Conservation (phyloP, 2,329 filamentous ascomycete species). For the Pyricularia grisea region DNA sequence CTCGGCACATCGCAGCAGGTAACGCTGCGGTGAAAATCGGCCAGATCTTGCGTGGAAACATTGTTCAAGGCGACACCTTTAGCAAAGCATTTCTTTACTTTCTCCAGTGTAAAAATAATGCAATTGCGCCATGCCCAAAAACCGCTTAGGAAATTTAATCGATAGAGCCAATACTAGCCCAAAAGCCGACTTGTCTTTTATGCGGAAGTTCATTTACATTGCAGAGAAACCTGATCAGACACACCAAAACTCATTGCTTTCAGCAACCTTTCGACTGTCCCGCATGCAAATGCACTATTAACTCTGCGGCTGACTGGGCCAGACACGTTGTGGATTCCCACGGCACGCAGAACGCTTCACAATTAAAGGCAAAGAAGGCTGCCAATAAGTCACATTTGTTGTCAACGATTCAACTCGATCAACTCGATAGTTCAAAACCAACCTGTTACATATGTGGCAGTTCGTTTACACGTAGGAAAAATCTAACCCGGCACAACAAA, state of each 20-base stretch:
- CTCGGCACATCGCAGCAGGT: background rate
- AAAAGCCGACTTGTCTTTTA: background rate
- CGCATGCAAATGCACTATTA: background rate
- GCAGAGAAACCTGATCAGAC: background rate
- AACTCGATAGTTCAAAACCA: background rate
- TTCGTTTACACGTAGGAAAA: background rate
- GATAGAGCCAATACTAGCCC: background rate
- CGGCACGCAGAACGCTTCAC: background rate
- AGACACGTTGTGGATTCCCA: background rate
- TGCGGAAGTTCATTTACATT: background rate
- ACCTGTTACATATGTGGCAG: background rate
- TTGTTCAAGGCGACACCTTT: background rate
- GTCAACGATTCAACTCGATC: background rate
- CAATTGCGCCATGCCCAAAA: background rate
- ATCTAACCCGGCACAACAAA: slow-evolving; percentile 1
- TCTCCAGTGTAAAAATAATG: background rate
- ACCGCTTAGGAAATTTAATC: background rate
- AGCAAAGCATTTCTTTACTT: background rate
- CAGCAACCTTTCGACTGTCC: background rate
- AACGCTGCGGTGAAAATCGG: background rate
- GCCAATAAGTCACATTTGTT: background rate
- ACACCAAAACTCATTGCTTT: background rate
- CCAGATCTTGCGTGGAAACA: background rate
- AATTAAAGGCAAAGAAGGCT: background rate
- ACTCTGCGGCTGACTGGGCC: background rate